phyloP scores from a whole-genome alignment of 371 early-diverging fungal genomes.

The Mucor irregularis region DNA sequence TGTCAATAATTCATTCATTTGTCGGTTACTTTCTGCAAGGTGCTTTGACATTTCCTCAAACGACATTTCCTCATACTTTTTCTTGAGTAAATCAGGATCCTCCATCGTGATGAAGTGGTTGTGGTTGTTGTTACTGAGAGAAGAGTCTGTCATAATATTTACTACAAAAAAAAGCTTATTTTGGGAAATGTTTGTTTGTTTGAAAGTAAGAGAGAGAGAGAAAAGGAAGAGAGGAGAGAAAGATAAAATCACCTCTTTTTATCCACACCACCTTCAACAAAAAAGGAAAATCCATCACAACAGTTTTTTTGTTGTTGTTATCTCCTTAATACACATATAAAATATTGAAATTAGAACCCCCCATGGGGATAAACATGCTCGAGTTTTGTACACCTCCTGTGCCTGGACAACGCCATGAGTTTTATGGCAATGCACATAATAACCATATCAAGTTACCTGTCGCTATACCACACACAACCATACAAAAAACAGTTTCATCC shows the following conservation, averaged over 20 bases:
- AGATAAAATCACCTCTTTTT: too few species aligned
- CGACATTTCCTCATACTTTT: conserved; percentile 48
- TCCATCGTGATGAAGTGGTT: too few species aligned
- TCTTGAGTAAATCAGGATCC: too few species aligned
- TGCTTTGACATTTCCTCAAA: conserved; percentile 47
- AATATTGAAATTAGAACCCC: too few species aligned
- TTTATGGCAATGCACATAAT: conserved; percentile 66
- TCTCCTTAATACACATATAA: neutral
- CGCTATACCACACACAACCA: conserved; percentile 13
- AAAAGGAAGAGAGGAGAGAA: too few species aligned
- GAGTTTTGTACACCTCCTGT: conserved; percentile 68
- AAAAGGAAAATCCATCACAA: neutral
- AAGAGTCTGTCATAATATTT: too few species aligned
- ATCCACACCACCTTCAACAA: too few species aligned
- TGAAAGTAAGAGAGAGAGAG: too few species aligned
- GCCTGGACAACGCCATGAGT: conserved; percentile 65
- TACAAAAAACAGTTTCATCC: conserved; percentile 10
- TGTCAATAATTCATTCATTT: conserved; percentile 37
- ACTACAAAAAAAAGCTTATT: too few species aligned
- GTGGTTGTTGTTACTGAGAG: too few species aligned
- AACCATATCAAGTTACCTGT: conserved; percentile 54
- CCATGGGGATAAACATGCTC: conserved; percentile 20
- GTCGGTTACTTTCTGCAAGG: conserved; percentile 45
- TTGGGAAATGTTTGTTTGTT: too few species aligned
- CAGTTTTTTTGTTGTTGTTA: neutral